Percentiles rank a stretch among this genome's conserved stretches.
Evolutionary conservation across 805 yeast species (phyloP).

Genomic region (Lachancea thermotolerans): DNA sequence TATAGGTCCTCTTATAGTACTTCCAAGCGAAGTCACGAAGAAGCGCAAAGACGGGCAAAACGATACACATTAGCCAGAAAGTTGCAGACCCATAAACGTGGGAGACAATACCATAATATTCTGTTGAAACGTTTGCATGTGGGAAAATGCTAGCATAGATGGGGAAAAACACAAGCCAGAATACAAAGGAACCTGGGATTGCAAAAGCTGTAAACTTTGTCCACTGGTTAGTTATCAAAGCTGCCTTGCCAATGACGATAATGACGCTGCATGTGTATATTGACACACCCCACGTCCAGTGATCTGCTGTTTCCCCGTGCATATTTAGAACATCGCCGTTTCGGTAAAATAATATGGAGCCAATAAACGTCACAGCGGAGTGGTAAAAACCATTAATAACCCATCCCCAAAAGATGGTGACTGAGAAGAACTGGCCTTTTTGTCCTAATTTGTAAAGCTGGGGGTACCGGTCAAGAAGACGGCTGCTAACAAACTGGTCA

Average conservation of each 20-base stretch:
- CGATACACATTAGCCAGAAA: constrained; percentile 77
- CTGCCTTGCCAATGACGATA: constrained; percentile 93
- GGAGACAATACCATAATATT: constrained; percentile 71
- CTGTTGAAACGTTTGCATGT: constrained; percentile 67
- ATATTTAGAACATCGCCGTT: constrained; percentile 55
- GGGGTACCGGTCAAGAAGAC: constrained; percentile 85
- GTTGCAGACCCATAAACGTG: constrained; percentile 70
- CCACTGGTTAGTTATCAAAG: constrained; percentile 86
- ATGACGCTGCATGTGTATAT: constrained; percentile 79
- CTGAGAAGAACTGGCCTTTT: constrained; percentile 80
- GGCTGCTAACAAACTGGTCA: constrained; percentile 91
- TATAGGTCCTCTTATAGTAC: constrained; percentile 84
- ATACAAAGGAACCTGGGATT: constrained; percentile 83
- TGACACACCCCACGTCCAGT: constrained; percentile 95
- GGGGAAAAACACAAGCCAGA: constrained; percentile 87
- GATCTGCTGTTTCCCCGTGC: constrained; percentile 69
- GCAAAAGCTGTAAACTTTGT: constrained; percentile 87
- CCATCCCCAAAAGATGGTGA: constrained; percentile 95
- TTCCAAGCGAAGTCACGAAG: constrained; percentile 91
- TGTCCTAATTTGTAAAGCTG: constrained; percentile 90
- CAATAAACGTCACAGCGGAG: constrained; percentile 74
- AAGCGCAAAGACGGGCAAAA: constrained; percentile 72
- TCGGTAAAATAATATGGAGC: constrained; percentile 60
- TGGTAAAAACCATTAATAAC: constrained; percentile 92
- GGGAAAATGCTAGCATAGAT: constrained; percentile 84